Percentiles rank a stretch among this genome's conserved stretches.
Evolutionary conservation across 139 green algal species (phyloP).

Genomic region (Chlorokybus atmophyticus): DNA sequence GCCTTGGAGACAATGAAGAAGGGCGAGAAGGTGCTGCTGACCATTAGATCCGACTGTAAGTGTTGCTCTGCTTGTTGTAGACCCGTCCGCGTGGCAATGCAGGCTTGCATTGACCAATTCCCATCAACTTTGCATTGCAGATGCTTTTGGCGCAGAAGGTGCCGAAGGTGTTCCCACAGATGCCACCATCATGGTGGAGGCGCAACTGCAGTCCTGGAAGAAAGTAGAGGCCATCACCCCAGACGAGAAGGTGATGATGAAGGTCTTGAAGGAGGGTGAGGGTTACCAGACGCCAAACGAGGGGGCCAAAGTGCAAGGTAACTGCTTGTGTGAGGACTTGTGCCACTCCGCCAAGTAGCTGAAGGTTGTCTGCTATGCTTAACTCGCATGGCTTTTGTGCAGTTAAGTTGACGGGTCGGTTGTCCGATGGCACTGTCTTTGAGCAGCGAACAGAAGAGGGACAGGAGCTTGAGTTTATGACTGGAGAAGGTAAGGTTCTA

Average conservation of each 20-base stretch:
- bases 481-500: constrained; percentile 58
- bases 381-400: background rate
- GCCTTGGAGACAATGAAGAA: constrained; percentile 78
- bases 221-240: constrained; percentile 52
- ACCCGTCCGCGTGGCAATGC: too few relatives aligned
- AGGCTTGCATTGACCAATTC: too few relatives aligned
- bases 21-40: constrained; percentile 60
- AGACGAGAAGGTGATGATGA: constrained; percentile 67
- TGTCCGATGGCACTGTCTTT: constrained; percentile 38
- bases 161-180: constrained; percentile 32
- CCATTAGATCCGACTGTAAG: constrained; percentile 45
- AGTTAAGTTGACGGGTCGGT: constrained; percentile 14
- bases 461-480: constrained; percentile 45
- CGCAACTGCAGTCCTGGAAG: constrained; percentile 63
- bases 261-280: constrained; percentile 48
- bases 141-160: constrained; percentile 51
- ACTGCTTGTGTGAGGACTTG: background rate
- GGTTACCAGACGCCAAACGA: constrained; percentile 64
- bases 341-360: background rate
- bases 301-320: constrained; percentile 48
- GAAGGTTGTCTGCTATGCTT: background rate
- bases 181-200: constrained; percentile 46
- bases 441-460: constrained; percentile 46
- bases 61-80: too few relatives aligned
- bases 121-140: too few relatives aligned